phyloP scores from a whole-genome alignment of 805 yeast species.

The Candida xiaguanensis region DNA sequence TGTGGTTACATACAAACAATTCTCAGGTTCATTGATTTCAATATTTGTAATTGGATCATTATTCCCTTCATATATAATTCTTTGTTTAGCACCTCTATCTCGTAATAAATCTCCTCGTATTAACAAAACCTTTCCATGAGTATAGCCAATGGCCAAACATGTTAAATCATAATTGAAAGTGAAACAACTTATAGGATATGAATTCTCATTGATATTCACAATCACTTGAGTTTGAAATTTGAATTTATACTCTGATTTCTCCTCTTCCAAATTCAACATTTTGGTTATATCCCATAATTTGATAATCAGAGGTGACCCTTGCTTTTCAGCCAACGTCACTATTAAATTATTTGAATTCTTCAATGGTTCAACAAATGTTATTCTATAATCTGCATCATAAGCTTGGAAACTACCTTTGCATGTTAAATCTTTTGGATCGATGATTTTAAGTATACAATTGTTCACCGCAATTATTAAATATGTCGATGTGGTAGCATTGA shows the following conservation, averaged over 20 bases:
- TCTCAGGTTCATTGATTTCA: slow-evolving; percentile 50
- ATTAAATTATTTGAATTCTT: slow-evolving; percentile 48
- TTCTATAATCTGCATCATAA: slow-evolving; percentile 60
- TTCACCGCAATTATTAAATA: slow-evolving; percentile 59
- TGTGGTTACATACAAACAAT: slow-evolving; percentile 65
- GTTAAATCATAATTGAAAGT: slow-evolving; percentile 52
- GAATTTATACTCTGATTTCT: slow-evolving; percentile 20
- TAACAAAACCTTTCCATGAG: slow-evolving; percentile 78
- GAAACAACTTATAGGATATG: slow-evolving; percentile 73
- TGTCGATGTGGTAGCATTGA: slow-evolving; percentile 49
- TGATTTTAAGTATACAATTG: slow-evolving; percentile 51
- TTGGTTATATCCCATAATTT: slow-evolving; percentile 72
- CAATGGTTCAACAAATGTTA: slow-evolving; percentile 53
- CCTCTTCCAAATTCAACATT: slow-evolving; percentile 24
- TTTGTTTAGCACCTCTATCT: slow-evolving; percentile 87
- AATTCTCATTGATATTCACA: slow-evolving; percentile 62
- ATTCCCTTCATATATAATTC: slow-evolving; percentile 63
- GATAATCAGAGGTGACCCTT: slow-evolving; percentile 64
- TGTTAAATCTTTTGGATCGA: slow-evolving; percentile 44
- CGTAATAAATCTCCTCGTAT: slow-evolving; percentile 84
- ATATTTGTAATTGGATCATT: slow-evolving; percentile 81
- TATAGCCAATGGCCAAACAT: slow-evolving; percentile 71
- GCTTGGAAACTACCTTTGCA: slow-evolving; percentile 54
- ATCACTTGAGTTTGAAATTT: slow-evolving; percentile 59
- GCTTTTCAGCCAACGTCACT: slow-evolving; percentile 70